Evolutionary conservation across 129 eudicot genomes (phyloP), one percentile per base, ranked within the genome.

Genomic region (Erigeron canadensis): DNA sequence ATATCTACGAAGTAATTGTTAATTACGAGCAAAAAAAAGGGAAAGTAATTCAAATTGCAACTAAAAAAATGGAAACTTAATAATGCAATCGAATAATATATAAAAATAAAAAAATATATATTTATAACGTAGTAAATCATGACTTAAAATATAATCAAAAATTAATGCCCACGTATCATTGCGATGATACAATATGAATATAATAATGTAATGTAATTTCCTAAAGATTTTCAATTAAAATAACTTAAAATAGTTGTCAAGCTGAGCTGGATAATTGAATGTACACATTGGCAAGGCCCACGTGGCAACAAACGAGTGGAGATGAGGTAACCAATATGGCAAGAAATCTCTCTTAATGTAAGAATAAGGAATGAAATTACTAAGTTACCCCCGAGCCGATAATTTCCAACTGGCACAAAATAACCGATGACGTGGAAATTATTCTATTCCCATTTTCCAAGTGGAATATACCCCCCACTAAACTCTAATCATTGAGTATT

Each of bases 401-500:
- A 63, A 16, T 19, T 41, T 64, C 71, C 81, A 54, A 62, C 73
- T 71, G 77, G 81, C 81, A 44, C 8, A 48, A 39, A 50, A 28
- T 21, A 0, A 80, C 48, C 68, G 61, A 12, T 80, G 80, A 80
- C 79, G 79, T 80, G 83, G 79, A 73, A 43, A 64, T 75, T 67
- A 80, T 80, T 74, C 79, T 75, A 67, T 72, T 60, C 83, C 79
- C 75, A 60, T 74, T 73, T 73, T 68, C 83, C 79, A 73, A 67
- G 80, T 66, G 83, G 71, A 62, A 80, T 69, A 74, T 62, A 51
- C 75, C 70, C 37, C 64, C 64, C 55, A 1, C 17, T 47, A 45
- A 71, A 45, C 39, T 38, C 67, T 42, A 67, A 66, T 74, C 71
- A 74, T 73, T 78, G 68, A 55, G 67, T 19, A 21, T 72, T 62